These are phyloP conservation scores for Ophioceras dolichostomum DNA, from an alignment of 2,329 filamentous ascomycete genomes.

Conservation along the genomic window DNA sequence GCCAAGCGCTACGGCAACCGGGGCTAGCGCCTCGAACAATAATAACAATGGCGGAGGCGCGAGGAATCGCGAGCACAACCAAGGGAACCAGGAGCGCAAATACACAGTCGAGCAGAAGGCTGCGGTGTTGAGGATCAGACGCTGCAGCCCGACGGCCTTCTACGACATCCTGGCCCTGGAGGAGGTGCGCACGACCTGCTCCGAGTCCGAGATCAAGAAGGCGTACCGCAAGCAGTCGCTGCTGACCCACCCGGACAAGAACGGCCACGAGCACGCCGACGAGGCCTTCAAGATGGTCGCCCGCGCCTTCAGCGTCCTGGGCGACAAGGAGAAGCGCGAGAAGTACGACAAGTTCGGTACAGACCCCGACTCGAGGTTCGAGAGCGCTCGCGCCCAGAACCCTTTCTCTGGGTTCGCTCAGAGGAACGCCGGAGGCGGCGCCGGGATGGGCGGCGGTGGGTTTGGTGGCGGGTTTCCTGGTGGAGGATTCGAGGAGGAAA, in stretches of 20 bases:
- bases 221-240: slow-evolving; percentile 91
- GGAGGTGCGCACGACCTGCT: slow-evolving; percentile 46
- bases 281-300: slow-evolving; percentile 99
- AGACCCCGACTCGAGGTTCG: slow-evolving; percentile 83
- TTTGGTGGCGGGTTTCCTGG: slow-evolving; percentile 41
- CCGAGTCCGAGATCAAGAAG: slow-evolving; percentile 88
- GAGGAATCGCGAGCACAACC: slow-evolving; percentile 55
- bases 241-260: slow-evolving; percentile 97
- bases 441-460: slow-evolving; percentile 32
- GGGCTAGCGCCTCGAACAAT: slow-evolving; percentile 31
- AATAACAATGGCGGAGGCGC: slow-evolving; percentile 20
- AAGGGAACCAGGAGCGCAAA: slow-evolving; percentile 62
- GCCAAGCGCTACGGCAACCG: slow-evolving; percentile 40
- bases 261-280: slow-evolving; percentile 87
- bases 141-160: slow-evolving; percentile 75
- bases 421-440: slow-evolving; percentile 25
- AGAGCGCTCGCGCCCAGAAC: slow-evolving; percentile 45
- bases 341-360: slow-evolving; percentile 83
- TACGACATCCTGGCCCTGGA: slow-evolving; percentile 86
- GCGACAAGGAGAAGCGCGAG: slow-evolving; percentile 83
- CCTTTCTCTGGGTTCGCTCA: slow-evolving; percentile 52
- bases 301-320: slow-evolving; percentile 83
- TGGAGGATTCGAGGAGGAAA: slow-evolving; percentile 69
- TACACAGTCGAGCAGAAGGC: slow-evolving; percentile 86
- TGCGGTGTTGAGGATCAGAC: slow-evolving; percentile 78